Percentiles rank a stretch among this genome's conserved stretches.
Evolutionary conservation across 768 basidiomycete species (phyloP).

Genomic region (Tricholoma terreum): DNA sequence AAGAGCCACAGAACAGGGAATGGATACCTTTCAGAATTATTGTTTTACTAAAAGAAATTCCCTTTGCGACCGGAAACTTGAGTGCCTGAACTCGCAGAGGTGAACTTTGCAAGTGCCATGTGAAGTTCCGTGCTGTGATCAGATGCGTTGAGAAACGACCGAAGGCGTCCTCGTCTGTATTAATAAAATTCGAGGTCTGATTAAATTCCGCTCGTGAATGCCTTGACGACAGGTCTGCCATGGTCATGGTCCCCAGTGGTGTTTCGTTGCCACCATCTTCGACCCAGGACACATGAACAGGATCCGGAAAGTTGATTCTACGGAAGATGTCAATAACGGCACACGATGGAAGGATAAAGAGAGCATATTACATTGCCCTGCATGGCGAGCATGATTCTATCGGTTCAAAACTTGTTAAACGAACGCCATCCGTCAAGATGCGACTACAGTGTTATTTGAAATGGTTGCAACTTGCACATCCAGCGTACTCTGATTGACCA

Average conservation of each 20-base stretch:
- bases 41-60: constrained; percentile 61
- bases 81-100: constrained; percentile 60
- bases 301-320: constrained; percentile 56
- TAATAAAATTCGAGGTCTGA: constrained; percentile 55
- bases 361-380: constrained; percentile 47
- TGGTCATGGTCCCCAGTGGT: constrained; percentile 51
- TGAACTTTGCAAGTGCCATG: constrained; percentile 59
- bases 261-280: constrained; percentile 42
- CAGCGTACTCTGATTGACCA: constrained; percentile 55
- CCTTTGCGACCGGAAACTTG: constrained; percentile 65
- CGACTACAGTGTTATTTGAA: constrained; percentile 49
- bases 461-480: constrained; percentile 53
- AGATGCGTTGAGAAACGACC: constrained; percentile 57
- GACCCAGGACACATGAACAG: constrained; percentile 60
- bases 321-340: neutral
- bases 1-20: neutral
- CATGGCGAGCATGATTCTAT: constrained; percentile 51
- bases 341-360: neutral
- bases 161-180: constrained; percentile 55
- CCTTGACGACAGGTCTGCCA: constrained; percentile 46
- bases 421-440: neutral
- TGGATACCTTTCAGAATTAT: constrained; percentile 52
- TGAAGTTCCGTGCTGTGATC: constrained; percentile 67
- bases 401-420: neutral
- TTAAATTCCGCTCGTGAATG: constrained; percentile 60